Conservation (phyloP, 768 basidiomycete species). For the Lyophyllum semitale region DNA sequence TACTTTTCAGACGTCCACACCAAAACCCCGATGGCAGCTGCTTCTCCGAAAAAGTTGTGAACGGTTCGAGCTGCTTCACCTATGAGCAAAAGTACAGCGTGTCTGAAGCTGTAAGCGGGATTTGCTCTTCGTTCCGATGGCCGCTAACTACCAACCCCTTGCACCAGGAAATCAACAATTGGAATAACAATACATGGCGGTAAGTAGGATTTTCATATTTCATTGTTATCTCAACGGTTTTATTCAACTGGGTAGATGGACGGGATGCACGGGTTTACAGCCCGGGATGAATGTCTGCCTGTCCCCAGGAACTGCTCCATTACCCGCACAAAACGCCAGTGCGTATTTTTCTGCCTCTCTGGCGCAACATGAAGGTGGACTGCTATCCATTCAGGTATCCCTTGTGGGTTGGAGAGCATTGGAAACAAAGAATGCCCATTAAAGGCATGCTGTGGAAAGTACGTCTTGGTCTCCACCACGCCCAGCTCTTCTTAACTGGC, state of each 20-base stretch:
- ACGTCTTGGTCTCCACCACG: neutral
- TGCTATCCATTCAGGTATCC: too few species aligned
- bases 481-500: neutral
- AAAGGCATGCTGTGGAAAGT: constrained; percentile 16
- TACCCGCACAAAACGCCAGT: neutral
- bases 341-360: neutral
- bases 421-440: constrained; percentile 14
- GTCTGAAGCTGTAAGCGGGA: too few species aligned
- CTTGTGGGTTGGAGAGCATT: constrained; percentile 15
- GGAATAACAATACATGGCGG: neutral
- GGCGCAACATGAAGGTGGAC: neutral
- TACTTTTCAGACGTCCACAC: neutral
- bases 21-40: neutral
- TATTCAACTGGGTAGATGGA: neutral
- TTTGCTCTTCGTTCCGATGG: too few species aligned
- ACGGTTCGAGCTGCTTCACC: too few species aligned
- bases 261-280: neutral
- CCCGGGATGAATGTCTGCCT: neutral
- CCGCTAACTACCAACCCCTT: neutral
- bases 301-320: neutral
- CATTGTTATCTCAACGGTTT: too few species aligned
- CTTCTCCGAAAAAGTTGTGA: neutral
- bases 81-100: too few species aligned
- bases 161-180: neutral
- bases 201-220: neutral